Evolutionary conservation across 768 basidiomycete genomes (phyloP).

Genomic region (Agaricus sinodeliciosus): DNA sequence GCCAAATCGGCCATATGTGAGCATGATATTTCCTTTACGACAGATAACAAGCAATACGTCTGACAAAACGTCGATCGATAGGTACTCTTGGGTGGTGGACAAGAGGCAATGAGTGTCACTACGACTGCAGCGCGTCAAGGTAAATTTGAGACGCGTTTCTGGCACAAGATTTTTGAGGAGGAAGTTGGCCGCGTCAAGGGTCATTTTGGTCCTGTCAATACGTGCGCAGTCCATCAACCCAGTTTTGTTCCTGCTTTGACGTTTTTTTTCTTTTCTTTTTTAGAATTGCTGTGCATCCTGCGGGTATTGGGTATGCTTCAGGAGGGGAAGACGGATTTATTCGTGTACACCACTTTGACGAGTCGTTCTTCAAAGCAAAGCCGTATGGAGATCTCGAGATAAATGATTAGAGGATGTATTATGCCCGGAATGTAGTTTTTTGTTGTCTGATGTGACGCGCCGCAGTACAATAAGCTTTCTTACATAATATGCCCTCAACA

Average conservation of each 20-base stretch:
- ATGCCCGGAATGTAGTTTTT: not conserved
- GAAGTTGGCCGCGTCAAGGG: slow-evolving; percentile 97
- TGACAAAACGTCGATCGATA: slow-evolving; percentile 20
- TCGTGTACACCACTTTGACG: slow-evolving; percentile 89
- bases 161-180: slow-evolving; percentile 96
- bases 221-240: slow-evolving; percentile 47
- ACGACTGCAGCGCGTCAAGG: slow-evolving; percentile 92
- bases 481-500: no score
- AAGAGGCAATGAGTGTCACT: slow-evolving; percentile 96
- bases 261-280: slow-evolving; percentile 1
- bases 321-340: slow-evolving; percentile 97
- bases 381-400: slow-evolving; percentile 88
- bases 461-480: no score
- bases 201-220: slow-evolving; percentile 95
- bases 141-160: slow-evolving; percentile 97
- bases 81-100: slow-evolving; percentile 93
- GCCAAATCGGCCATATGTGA: slow-evolving; percentile 77
- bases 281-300: slow-evolving; percentile 90
- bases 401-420: slow-evolving; percentile 29
- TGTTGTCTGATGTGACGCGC: no score
- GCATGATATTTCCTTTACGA: slow-evolving; percentile 15
- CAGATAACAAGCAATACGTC: not conserved
- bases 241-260: not conserved
- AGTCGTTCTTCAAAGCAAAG: slow-evolving; percentile 86
- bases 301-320: slow-evolving; percentile 83